Evolutionary conservation across 164 flowering plant species (phyloP), one percentile per base, ranked within the genome.

Genomic region (Aristolochia californica): DNA sequence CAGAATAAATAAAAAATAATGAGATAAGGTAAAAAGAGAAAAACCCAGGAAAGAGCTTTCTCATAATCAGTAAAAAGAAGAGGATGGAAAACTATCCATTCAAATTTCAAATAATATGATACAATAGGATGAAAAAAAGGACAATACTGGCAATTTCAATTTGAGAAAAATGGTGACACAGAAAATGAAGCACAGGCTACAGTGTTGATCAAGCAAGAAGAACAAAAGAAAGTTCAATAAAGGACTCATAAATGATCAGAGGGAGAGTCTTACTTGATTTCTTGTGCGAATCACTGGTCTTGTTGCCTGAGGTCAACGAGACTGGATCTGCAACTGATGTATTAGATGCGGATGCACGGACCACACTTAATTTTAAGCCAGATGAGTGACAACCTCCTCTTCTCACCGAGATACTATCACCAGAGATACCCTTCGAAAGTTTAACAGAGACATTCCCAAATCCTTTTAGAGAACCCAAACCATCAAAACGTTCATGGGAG

Each of bases 271-370:
- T 80, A 93, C 97, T 79, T 62, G 95, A 70, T 81, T 87, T 93
- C 77, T 81, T 88, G 34, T 47, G 52, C 27, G 78, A 67, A 24
- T 77, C 88, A 43, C 43, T 67, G 21, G 67, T 61, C 48, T 59
- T 70, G 62, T 66, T 66, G 47, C 68, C 73, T 45, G 82, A 77
- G 45, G 84, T 80, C 16, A 81, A 59, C 34, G 64, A 71, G 62
- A 80, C 79, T 2, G 81, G 76, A 59, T 81, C 80, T 49, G 66
- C 57, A 22, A 84, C 83, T 7, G 87, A 63, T 57, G 82, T 57
- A 21, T 72, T 75, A 48, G 95, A 77, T 38, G 76, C 53, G 11
- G 91, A 78, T 49, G 91, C 83, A 59, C 74, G 74, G 71, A 77
- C 60, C 14, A 59, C 68, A 56, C 75, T 28, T 30, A 66, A 57